Evolutionary conservation across 129 eudicot genomes (phyloP).

Genomic region (Erigeron canadensis): DNA sequence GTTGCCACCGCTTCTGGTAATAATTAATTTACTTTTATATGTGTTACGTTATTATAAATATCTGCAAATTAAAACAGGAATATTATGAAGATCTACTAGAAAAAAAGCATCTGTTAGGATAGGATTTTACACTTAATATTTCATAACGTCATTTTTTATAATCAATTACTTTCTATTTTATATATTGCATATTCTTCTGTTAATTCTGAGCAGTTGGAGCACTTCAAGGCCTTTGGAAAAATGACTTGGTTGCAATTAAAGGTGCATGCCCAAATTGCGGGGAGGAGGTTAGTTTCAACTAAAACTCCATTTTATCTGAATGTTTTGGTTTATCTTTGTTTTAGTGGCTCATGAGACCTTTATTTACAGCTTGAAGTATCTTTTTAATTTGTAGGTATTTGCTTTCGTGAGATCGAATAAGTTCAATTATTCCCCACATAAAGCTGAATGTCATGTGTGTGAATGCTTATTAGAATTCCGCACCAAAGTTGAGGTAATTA

Average conservation of each 20-base stretch:
- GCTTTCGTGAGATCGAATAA: constrained; percentile 75
- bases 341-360: background rate
- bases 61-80: background rate
- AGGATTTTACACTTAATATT: background rate
- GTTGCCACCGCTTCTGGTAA: constrained; percentile 97
- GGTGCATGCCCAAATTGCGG: constrained; percentile 97
- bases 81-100: background rate
- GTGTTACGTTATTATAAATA: background rate
- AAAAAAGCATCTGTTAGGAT: background rate
- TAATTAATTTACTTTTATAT: constrained; percentile 9
- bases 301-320: background rate
- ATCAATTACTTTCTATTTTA: background rate
- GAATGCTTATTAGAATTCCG: constrained; percentile 85
- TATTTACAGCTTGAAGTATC: constrained; percentile 16
- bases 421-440: constrained; percentile 66
- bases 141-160: background rate
- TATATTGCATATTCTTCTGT: background rate
- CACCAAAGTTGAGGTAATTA: constrained; percentile 75
- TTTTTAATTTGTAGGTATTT: constrained; percentile 65
- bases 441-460: constrained; percentile 88
- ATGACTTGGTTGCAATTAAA: constrained; percentile 88
- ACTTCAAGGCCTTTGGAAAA: constrained; percentile 75
- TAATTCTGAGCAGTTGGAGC: constrained; percentile 66
- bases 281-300: constrained; percentile 72
- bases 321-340: background rate